Evolutionary conservation across 805 yeast species (phyloP).

Genomic region (Lipomyces spencermartinsiae): DNA sequence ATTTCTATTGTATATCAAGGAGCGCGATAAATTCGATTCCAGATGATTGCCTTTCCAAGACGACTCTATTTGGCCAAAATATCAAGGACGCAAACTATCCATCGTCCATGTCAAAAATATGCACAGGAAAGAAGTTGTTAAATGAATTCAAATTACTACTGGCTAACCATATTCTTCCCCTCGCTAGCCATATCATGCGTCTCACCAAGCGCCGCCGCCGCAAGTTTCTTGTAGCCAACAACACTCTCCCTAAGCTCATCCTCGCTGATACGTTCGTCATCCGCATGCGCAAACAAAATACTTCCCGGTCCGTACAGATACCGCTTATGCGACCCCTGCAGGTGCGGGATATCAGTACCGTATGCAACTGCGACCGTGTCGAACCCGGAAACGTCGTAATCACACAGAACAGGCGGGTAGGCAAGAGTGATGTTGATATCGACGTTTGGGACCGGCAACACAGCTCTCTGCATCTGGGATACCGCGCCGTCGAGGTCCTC

Average conservation of each 20-base stretch:
- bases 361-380: slow-evolving; percentile 59
- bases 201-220: slow-evolving; percentile 36
- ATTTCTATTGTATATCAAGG: no score
- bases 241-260: slow-evolving; percentile 58
- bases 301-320: slow-evolving; percentile 71
- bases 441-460: slow-evolving; percentile 43
- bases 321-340: slow-evolving; percentile 50
- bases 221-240: slow-evolving; percentile 58
- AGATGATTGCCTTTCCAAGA: not conserved
- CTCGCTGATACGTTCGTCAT: slow-evolving; percentile 42
- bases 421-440: slow-evolving; percentile 36
- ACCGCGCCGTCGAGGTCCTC: slow-evolving; percentile 52
- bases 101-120: not conserved
- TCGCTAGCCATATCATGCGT: not conserved
- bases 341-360: slow-evolving; percentile 60
- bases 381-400: slow-evolving; percentile 69
- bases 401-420: slow-evolving; percentile 53
- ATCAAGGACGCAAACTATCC: not conserved
- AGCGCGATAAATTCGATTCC: no score
- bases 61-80: not conserved
- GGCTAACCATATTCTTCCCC: not conserved
- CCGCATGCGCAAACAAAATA: slow-evolving; percentile 37
- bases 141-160: not conserved
- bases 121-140: not conserved
- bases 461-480: slow-evolving; percentile 47